Base-by-base conservation (phyloP, 2,329 filamentous ascomycete species). In the Chaetomiaceae sp. region DNA sequence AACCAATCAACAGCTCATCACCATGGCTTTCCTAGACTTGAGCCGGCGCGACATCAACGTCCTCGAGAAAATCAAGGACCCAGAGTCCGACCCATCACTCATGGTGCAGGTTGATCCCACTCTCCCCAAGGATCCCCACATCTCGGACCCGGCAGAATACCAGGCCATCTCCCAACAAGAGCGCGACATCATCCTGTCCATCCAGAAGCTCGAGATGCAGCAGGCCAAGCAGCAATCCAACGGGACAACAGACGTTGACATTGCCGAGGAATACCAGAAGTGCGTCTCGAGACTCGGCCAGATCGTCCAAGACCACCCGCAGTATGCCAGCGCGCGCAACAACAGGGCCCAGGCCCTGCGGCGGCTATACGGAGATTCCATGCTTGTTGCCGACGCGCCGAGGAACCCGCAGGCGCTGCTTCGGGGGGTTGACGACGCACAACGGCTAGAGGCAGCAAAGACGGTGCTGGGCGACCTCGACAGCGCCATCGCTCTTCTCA, bases 321-420 rank as follows among this genome's bases (percentile, higher is more conserved):
- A 70, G 27, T 91, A 91, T 66, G 85, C 86, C 19, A 87, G 84
- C 56, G 85, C 82, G 5, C 78, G 81, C 51, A 86, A 89, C 64
- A 91, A 92, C 66, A 77, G 86, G 44, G 87, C 84, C 3, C 87
- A 91, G 65, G 75, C 84, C 8, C 60, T 78, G 25, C 71, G 85
- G 19, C 72, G 84, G 42, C 67, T 82, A 50, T 82, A 85, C 55
- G 83, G 83, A 10, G 82, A 86, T 61, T 68, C 71, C 2, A 72
- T 83, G 62, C 67, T 85, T 19, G 65, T 82, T 31, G 59, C 65
- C 20, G 63, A 68, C 20, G 68, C 67, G 13, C 62, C 63, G 0
- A 65, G 66, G 40, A 67, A 63, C 44, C 62, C 68, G 6, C 70
- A 65, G 58, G 73, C 71, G 21, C 64, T 81, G 39, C 63, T 77